Evolutionary conservation across 257 asterid species (phyloP).

Genomic region (Osmanthus fragrans): DNA sequence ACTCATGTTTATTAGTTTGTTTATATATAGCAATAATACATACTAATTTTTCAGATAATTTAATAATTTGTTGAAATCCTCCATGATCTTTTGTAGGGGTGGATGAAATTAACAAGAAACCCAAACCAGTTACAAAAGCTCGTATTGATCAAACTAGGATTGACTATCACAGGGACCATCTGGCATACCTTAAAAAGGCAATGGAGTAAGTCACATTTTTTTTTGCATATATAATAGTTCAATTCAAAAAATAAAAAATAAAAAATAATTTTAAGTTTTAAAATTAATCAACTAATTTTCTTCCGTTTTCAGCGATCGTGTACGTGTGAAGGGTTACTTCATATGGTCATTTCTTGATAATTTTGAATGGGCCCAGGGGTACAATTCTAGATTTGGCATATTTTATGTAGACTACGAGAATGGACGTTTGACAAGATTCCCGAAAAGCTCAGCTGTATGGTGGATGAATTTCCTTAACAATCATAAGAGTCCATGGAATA

Average conservation of each 20-base stretch:
- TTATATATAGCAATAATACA: too few species aligned
- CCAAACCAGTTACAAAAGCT: too few species aligned
- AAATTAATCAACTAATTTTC: neutral
- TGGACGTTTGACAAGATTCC: slow-evolving; percentile 1
- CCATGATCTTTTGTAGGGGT: too few species aligned
- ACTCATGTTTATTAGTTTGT: neutral
- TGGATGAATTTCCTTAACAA: neutral
- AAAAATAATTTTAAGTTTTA: neutral
- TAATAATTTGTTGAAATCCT: too few species aligned
- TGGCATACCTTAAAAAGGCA: slow-evolving; percentile 18
- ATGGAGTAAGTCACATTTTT: slow-evolving; percentile 11
- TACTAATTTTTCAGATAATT: too few species aligned
- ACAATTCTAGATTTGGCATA: slow-evolving; percentile 12
- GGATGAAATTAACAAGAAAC: too few species aligned
- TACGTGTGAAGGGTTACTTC: slow-evolving; percentile 14
- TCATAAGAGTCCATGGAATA: neutral
- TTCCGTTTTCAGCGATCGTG: neutral
- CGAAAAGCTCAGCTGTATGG: slow-evolving; percentile 15
- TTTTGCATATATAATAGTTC: neutral
- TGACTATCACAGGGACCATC: slow-evolving; percentile 23
- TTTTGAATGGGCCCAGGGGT: slow-evolving; percentile 18
- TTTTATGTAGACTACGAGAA: neutral
- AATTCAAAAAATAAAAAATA: too few species aligned
- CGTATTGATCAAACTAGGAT: slow-evolving; percentile 13
- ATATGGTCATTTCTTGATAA: slow-evolving; percentile 15